Percentiles rank a stretch among this genome's conserved stretches.
Evolutionary conservation across 345 rosid species (phyloP).

Genomic region (Durio zibethinus): DNA sequence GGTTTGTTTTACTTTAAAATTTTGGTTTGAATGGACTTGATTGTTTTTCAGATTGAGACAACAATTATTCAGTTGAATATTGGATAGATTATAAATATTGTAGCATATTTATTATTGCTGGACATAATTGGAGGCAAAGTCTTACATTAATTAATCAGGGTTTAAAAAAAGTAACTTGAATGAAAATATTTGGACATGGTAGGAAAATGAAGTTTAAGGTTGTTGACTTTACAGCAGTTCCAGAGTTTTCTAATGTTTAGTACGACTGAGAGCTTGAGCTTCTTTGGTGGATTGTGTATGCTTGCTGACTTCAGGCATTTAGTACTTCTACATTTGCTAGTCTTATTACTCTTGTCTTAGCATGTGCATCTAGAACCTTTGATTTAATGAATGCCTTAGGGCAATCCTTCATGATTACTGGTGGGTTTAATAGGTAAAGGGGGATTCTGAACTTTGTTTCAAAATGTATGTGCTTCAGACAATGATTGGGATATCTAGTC

Average conservation of each 20-base stretch:
- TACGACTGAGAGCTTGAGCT: neutral
- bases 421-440: neutral
- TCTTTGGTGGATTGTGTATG: neutral
- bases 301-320: neutral
- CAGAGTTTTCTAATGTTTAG: neutral
- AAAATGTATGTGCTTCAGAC: neutral
- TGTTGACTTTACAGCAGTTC: neutral
- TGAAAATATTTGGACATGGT: neutral
- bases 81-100: too few relatives aligned
- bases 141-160: neutral
- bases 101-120: neutral
- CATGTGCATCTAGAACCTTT: neutral
- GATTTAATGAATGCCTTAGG: neutral
- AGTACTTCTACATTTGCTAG: neutral
- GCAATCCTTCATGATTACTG: neutral
- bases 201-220: neutral
- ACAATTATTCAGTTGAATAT: constrained; percentile 3
- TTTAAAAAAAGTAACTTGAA: neutral
- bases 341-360: neutral
- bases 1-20: constrained; percentile 38
- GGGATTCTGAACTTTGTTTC: neutral
- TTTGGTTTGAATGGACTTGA: constrained; percentile 3
- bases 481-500: neutral
- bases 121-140: neutral
- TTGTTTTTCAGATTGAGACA: neutral